Conservation (phyloP, 1,284 basidiomycete species). For the Boletus calvinii region DNA sequence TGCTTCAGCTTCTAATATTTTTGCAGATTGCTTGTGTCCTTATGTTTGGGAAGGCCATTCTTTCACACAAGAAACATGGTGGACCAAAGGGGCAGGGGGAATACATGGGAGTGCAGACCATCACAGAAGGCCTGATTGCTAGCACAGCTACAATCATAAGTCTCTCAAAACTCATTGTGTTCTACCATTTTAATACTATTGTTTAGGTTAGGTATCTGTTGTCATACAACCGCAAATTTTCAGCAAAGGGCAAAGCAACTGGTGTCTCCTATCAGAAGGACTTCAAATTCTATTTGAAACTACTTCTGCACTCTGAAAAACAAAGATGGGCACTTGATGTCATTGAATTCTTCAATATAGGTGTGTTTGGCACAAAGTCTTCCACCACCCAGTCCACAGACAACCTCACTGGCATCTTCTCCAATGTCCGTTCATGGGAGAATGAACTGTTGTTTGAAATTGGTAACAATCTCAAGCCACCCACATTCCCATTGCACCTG, state of each 20-base stretch:
- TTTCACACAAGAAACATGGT: conserved; percentile 8
- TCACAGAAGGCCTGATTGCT: conserved; percentile 12
- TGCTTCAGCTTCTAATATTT: background rate
- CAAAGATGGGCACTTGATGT: conserved; percentile 5
- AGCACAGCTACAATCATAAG: conserved; percentile 6
- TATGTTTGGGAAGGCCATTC: conserved; percentile 10
- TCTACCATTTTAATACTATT: no score
- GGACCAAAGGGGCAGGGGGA: conserved; percentile 4
- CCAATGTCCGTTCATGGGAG: background rate
- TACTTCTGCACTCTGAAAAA: conserved; percentile 2
- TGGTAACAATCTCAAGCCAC: background rate
- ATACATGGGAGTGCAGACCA: conserved; percentile 2
- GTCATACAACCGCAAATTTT: background rate
- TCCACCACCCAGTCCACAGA: background rate
- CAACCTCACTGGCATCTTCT: no score
- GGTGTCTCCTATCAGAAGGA: conserved; percentile 10
- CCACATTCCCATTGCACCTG: background rate
- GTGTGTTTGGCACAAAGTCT: background rate
- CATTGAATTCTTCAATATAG: conserved; percentile 6
- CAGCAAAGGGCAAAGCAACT: background rate
- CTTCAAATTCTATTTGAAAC: conserved; percentile 9
- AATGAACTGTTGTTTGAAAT: background rate
- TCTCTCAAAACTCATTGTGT: background rate
- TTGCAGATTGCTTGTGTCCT: conserved; percentile 3
- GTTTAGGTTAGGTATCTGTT: conserved; percentile 6